Evolutionary conservation across 2,329 filamentous ascomycete species (phyloP), one percentile per base, ranked within the genome.

Genomic region (Penicillium paneum): DNA sequence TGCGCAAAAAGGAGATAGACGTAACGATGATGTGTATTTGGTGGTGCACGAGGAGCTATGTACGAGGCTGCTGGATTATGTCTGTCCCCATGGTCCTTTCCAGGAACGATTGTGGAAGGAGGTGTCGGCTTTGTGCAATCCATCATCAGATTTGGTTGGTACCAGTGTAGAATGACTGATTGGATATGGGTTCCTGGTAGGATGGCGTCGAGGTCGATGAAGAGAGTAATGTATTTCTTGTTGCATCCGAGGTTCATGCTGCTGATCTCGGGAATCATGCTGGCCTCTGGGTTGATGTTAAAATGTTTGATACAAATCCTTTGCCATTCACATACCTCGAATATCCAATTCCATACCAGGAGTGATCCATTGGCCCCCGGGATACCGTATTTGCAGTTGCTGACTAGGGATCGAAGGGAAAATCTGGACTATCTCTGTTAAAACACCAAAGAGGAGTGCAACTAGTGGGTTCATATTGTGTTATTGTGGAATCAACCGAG

Each of bases 1-100:
- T 73, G 69, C 10, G 47, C 21, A 48, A 67, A 73, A 3, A 73
- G 58, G 1, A 73, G 51, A 35, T 66, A 65, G 2, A 70, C 62
- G 52, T 74, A 74, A 38, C 66, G 62, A 35, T 73, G 71, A 5
- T 60, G 57, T 3, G 56, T 56, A 12, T 62, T 54, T 2, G 54
- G 52, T 0, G 68, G 70, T 5, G 69, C 64, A 19, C 62, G 66
- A 4, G 70, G 69, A 1, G 65, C 56, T 39, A 71, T 68, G 40
- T 73, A 73, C 34, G 49, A 45, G 3, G 56, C 58, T 21, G n/a
- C 11, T 10, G 15, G 8, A 0, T 26, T 17, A 10, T 34, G 13
- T 0, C 15, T 35, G 13, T 50, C n/a, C 15, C 32, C 39, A 3
- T 36, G n/a, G 17, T 38, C 19, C 5, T 55, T 26, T 5, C 42